phyloP scores from a whole-genome alignment of 2,329 filamentous ascomycete genomes.

The Piedraia hortae region DNA sequence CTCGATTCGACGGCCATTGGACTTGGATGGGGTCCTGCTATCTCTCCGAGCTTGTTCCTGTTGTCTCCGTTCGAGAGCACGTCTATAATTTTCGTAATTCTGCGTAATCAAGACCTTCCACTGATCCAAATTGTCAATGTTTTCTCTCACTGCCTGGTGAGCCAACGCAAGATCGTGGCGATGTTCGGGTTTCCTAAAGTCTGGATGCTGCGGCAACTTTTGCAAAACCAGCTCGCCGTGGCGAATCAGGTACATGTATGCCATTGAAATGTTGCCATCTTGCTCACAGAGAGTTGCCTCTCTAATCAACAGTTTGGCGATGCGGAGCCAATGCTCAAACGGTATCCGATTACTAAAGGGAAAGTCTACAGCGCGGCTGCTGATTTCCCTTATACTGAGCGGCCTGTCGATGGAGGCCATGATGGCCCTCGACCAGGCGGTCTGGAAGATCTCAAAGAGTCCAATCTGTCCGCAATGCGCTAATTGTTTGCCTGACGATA shows the following conservation, averaged over 20 bases:
- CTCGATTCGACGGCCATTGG: too few species aligned
- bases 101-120: slow-evolving; percentile 54
- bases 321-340: slow-evolving; percentile 21
- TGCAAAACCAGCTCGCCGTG: slow-evolving; percentile 65
- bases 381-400: slow-evolving; percentile 44
- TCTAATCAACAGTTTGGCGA: slow-evolving; percentile 9
- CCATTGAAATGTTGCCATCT: slow-evolving; percentile 65
- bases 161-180: slow-evolving; percentile 26
- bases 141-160: slow-evolving; percentile 32
- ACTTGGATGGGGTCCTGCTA: slow-evolving; percentile 2
- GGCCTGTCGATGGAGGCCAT: slow-evolving; percentile 6
- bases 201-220: slow-evolving; percentile 47
- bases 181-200: slow-evolving; percentile 36
- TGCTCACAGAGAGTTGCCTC: slow-evolving; percentile 63
- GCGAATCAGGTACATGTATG: slow-evolving; percentile 74
- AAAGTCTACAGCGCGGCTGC: slow-evolving; percentile 47
- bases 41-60: slow-evolving; percentile 6
- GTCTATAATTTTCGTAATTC: slow-evolving; percentile 39
- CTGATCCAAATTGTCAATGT: slow-evolving; percentile 43
- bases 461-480: too few species aligned
- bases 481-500: too few species aligned
- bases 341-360: slow-evolving; percentile 53
- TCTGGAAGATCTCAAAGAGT: too few species aligned
- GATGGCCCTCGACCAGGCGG: too few species aligned
- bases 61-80: slow-evolving; percentile 18